Base-by-base conservation (phyloP, 306 rosid genomes). In the Rubus idaeus region DNA sequence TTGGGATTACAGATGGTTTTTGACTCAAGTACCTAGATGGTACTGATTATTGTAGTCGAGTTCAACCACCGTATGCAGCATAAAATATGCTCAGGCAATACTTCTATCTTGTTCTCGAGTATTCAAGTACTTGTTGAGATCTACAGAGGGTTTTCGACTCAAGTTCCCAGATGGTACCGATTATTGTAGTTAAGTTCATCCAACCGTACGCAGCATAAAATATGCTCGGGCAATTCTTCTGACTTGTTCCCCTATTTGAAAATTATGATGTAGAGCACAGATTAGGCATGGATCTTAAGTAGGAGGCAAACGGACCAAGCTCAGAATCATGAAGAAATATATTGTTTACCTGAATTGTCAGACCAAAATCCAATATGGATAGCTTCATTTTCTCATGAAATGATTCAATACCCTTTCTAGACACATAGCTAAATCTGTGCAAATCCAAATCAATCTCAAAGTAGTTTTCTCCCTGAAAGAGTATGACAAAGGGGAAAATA, bases 401-500 rank as follows among this genome's bases (percentile, higher is more conserved):
- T 68, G 96, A 88, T 82, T 95, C 98, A 56, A 95, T 80, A 52
- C 99, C 98, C 84, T 92, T 95, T 81, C 99, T 88, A 10, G 99
- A 91, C 68, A 95, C 85, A 70, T 90, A 95, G 92, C 97, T 77
- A 84, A 95, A 95, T 85, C 97, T 82, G 75, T 95, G 99, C 83
- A 95, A 88, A 80, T 95, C 99, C 84, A 95, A 79, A 89, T 95
- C 97, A 67, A 95, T 91, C 87, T 95, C 99, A 2, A 92, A 89
- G 89, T 92, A 95, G 84, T 92, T 90, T 84, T 92, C 97, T 77
- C 99, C 99, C 98, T 92, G 91, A 21, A 78, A 52, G 70, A 88
- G 39, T 60, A 55, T 42, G 70, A 71, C 30, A n/a, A 21, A 5
- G 42, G 37, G 53, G 30, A 50, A 44, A 20, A 63, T 2, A 61